phyloP scores from a whole-genome alignment of 805 yeast genomes.

The Kockiozyma suomiensis region DNA sequence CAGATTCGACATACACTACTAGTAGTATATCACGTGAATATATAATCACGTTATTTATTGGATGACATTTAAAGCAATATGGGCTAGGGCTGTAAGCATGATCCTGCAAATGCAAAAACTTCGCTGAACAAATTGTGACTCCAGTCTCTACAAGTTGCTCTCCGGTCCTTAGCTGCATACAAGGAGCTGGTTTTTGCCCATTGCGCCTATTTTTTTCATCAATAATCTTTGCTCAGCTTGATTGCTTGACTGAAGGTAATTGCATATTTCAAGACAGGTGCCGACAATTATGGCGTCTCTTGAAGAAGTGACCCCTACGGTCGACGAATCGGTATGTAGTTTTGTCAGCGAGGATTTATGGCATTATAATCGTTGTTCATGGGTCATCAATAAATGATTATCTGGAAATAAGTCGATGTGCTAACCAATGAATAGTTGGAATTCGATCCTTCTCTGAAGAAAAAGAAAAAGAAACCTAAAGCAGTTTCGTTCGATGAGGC shows the following conservation, averaged over 20 bases:
- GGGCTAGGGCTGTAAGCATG: no score
- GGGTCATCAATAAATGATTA: not conserved
- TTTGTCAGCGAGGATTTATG: not conserved
- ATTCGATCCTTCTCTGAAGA: conserved; percentile 37
- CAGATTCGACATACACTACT: no score
- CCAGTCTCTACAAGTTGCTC: no score
- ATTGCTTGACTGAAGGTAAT: not conserved
- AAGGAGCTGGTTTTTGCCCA: no score
- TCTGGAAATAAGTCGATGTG: not conserved
- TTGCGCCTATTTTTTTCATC: no score
- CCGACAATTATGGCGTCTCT: conserved; percentile 23
- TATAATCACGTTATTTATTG: no score
- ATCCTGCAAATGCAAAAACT: no score
- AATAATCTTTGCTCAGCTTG: not conserved
- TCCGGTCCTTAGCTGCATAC: no score
- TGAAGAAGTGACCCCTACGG: conserved; percentile 27
- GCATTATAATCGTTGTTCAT: not conserved
- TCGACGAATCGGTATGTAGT: conserved; percentile 27
- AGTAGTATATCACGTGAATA: no score
- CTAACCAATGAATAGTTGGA: conserved; percentile 25
- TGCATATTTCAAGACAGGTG: not conserved
- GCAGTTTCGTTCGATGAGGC: conserved; percentile 29
- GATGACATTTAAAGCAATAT: no score
- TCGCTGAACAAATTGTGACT: no score
- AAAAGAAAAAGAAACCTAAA: conserved; percentile 44